Conservation (phyloP, 371 early-diverging fungal species). For the Mortierella sp. region DNA sequence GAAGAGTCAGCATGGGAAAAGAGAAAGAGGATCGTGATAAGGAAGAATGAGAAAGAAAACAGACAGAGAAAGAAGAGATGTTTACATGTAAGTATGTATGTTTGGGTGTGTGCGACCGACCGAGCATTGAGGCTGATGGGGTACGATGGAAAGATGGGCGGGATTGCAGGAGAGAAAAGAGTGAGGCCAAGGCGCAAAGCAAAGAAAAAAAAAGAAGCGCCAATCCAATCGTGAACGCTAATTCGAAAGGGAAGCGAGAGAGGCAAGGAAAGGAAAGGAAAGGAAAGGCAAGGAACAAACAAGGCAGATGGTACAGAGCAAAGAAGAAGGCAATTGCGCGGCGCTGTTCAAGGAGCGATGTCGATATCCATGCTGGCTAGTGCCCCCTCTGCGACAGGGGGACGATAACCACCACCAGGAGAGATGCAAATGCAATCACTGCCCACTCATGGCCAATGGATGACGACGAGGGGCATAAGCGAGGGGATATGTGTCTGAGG, state of each 20-base stretch:
- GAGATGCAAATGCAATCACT: too few relatives aligned
- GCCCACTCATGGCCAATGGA: not conserved
- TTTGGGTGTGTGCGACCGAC: not conserved
- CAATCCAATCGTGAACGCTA: not conserved
- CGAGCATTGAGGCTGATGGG: too few relatives aligned
- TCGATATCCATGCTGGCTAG: too few relatives aligned
- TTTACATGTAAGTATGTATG: too few relatives aligned
- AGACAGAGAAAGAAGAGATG: not conserved
- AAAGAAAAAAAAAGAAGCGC: not conserved
- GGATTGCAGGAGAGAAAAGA: not conserved
- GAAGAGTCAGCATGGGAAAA: not conserved
- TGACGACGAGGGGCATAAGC: not conserved
- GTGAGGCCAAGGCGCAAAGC: slow-evolving; percentile 15
- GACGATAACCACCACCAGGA: too few relatives aligned
- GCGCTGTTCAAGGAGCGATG: not conserved
- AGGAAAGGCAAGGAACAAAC: not conserved
- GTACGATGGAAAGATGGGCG: not conserved
- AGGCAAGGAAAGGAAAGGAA: too few relatives aligned
- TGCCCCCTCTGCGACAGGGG: too few relatives aligned
- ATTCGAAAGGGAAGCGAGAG: not conserved
- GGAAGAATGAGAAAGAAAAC: not conserved
- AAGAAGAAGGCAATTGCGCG: not conserved
- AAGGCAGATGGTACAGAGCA: too few relatives aligned
- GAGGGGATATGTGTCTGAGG: slow-evolving; percentile 1
- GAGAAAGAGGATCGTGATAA: not conserved